A percentile compares a stretch with the other conserved stretches of the same genome.
Conservation (phyloP, 805 yeast species). For the Dipodascus albidus region DNA sequence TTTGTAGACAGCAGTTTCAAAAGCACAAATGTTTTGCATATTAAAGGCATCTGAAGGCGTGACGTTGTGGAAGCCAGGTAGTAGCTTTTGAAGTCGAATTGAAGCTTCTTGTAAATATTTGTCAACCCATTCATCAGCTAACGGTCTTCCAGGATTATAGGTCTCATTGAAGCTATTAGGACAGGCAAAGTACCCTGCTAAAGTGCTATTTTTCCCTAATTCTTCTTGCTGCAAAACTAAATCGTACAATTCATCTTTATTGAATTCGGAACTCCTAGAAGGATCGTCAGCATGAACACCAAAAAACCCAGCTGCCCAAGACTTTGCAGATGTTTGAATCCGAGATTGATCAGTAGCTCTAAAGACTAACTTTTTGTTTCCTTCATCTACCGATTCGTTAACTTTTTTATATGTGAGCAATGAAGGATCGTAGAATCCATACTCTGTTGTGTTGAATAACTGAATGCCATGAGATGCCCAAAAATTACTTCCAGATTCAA, state of each 20-base stretch:
- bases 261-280: neutral
- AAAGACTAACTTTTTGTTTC: conserved; percentile 18
- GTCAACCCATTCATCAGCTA: conserved; percentile 26
- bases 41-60: conserved; percentile 39
- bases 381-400: conserved; percentile 23
- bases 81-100: conserved; percentile 40
- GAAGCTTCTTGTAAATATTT: conserved; percentile 43
- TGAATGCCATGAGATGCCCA: conserved; percentile 32
- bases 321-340: conserved; percentile 29
- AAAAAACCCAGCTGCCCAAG: conserved; percentile 35
- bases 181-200: conserved; percentile 29
- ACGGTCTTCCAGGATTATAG: conserved; percentile 19
- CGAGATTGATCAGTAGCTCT: conserved; percentile 31
- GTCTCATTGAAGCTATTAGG: conserved; percentile 23
- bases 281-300: conserved; percentile 22
- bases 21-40: conserved; percentile 58
- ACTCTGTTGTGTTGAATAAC: conserved; percentile 22
- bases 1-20: conserved; percentile 61
- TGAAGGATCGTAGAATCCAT: conserved; percentile 19
- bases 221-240: conserved; percentile 25
- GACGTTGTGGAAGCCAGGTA: conserved; percentile 41
- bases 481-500: conserved; percentile 27
- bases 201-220: conserved; percentile 25
- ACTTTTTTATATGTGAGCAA: conserved; percentile 17
- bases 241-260: conserved; percentile 22